Base-by-base conservation (phyloP, 768 basidiomycete species). In the Tricholoma flavovirens region DNA sequence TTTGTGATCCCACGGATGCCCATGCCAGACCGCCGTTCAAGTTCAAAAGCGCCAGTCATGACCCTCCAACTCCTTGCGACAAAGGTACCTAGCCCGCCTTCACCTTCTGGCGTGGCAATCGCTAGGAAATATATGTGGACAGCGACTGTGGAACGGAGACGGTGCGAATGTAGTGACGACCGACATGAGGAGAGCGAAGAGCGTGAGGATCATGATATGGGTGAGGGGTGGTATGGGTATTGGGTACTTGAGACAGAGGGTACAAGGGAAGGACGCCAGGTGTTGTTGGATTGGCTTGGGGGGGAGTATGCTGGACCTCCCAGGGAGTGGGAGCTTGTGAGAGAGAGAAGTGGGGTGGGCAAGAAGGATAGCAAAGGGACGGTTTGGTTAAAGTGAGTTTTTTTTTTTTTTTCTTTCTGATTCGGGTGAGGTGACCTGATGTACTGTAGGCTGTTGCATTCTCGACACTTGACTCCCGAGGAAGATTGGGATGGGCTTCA, bases 231-330 rank as follows among this genome's bases (percentile, higher is more conserved):
- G 90, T 72, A 78, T 22, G 85, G 87, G 2, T 87, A 90, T 59
- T 90, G 90, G 88, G 72, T 88, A 12, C 73, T 91, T n/a, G 87
- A 91, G 68, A 84, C 82, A 1, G 87, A 88, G 53, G 90, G 88
- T 1, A 91, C 88, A 15, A 74, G 70, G 30, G 87, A 88, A 65
- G 87, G 85, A 5, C 73, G 79, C 45, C 75, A 80, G 65, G 65
- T 72, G 2, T 67, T 89, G 40, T 57, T 86, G n/a, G 77, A 83
- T 57, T 83, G 82, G 62, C 69, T 87, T 11, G 64, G 69, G 3
- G 78, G 79, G 0, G 59, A 63, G 35, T 59, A 58, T 48, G 52
- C 68, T 49, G 72, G 69, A 15, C 30, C 32, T 0, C 59, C 56
- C 17, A 56, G 68, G 50, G 67, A 71, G 52, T 77, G 77, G 84